A percentile compares a stretch with the other conserved stretches of the same genome.
These are phyloP conservation scores for Chlamydomonas schloesseri DNA, from an alignment of 139 green algal species.

Conservation along the genomic window DNA sequence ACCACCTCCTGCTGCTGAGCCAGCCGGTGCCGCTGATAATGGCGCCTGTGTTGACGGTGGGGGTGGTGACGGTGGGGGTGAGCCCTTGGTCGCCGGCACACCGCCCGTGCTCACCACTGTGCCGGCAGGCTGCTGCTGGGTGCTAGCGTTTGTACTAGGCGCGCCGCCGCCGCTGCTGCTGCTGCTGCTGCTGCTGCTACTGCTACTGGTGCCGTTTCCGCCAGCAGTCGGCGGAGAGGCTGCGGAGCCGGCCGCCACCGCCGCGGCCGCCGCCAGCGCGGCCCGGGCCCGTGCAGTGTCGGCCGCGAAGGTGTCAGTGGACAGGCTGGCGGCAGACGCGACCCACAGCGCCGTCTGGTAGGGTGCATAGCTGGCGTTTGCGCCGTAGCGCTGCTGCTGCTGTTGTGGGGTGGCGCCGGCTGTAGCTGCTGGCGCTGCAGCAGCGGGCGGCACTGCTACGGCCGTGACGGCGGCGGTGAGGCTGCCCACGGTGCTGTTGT, in stretches of 20 bases:
- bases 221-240: background rate
- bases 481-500: no score
- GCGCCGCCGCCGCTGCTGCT: no score
- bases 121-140: background rate
- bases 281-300: background rate
- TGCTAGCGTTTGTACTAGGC: no score
- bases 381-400: background rate
- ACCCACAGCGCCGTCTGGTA: constrained; percentile 17
- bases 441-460: background rate
- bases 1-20: no score
- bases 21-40: no score
- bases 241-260: background rate
- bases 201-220: background rate
- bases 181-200: background rate
- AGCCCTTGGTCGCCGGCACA: background rate
- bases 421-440: background rate
- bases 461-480: background rate
- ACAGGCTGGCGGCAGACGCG: constrained; percentile 6
- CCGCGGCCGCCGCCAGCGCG: background rate
- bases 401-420: no score
- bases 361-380: constrained; percentile 1
- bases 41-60: no score
- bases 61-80: background rate
- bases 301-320: background rate
- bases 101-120: background rate